phyloP scores from a whole-genome alignment of 2,329 filamentous ascomycete genomes.

The Niveomyces coronatus region DNA sequence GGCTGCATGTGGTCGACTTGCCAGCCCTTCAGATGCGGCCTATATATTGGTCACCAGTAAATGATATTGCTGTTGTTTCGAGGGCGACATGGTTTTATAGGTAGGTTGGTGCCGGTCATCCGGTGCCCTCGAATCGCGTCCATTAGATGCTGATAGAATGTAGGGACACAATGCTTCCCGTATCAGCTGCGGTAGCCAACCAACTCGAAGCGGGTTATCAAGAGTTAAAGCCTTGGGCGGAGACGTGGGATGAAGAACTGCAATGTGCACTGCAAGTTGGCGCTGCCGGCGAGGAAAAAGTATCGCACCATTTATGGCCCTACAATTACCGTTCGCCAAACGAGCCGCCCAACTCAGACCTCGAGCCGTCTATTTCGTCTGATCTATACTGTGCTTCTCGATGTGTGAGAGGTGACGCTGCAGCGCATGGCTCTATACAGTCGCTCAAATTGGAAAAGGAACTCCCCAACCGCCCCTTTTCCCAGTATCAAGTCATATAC shows the following conservation, averaged over 20 bases:
- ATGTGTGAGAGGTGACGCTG: conserved; percentile 49
- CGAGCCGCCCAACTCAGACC: conserved; percentile 9
- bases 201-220: conserved; percentile 85
- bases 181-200: conserved; percentile 79
- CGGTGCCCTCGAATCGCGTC: not conserved
- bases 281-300: conserved; percentile 81
- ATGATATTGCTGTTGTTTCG: conserved; percentile 73
- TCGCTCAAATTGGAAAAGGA: conserved; percentile 22
- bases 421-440: conserved; percentile 41
- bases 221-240: conserved; percentile 77
- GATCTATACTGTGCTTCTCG: conserved; percentile 50
- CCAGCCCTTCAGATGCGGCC: conserved; percentile 83
- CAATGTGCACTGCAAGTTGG: conserved; percentile 86
- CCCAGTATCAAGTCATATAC: conserved; percentile 77
- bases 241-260: conserved; percentile 88
- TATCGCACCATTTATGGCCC: conserved; percentile 75
- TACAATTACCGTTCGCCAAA: conserved; percentile 29
- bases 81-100: conserved; percentile 96
- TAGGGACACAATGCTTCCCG: conserved; percentile 77
- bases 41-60: conserved; percentile 94
- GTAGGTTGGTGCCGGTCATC: conserved; percentile 18
- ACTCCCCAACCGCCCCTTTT: conserved; percentile 47
- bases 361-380: conserved; percentile 33
- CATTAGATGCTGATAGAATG: conserved; percentile 12
- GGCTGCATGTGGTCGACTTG: conserved; percentile 78